phyloP scores from a whole-genome alignment of 2,329 filamentous ascomycete species.

The Colletotrichum navitas region DNA sequence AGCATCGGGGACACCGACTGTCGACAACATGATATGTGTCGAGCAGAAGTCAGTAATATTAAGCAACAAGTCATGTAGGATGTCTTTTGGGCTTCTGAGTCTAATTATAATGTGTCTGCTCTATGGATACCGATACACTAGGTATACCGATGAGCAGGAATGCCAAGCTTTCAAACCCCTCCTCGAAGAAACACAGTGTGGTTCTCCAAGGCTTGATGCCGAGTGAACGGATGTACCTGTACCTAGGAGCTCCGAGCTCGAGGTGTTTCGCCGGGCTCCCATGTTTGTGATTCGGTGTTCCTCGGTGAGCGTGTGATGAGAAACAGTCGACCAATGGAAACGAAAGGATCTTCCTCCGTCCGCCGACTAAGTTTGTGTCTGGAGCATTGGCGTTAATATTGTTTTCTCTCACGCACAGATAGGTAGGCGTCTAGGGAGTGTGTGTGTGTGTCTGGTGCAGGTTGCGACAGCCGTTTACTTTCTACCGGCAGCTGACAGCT shows the following conservation, averaged over 20 bases:
- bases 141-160: not conserved
- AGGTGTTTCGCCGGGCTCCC: not conserved
- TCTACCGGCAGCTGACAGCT: too few species aligned
- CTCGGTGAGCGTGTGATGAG: not conserved
- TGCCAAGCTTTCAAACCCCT: not conserved
- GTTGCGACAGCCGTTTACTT: too few species aligned
- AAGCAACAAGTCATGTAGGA: not conserved
- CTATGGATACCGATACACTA: not conserved
- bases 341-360: not conserved
- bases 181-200: not conserved
- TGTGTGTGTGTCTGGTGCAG: too few species aligned
- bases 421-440: too few species aligned
- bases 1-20: not conserved
- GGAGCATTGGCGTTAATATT: too few species aligned
- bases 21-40: constrained; percentile 5
- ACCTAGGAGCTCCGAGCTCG: constrained; percentile 23
- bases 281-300: not conserved
- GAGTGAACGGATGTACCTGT: not conserved
- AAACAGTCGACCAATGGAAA: constrained; percentile 1
- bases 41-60: not conserved
- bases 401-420: not conserved
- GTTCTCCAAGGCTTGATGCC: constrained; percentile 7
- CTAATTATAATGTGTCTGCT: not conserved
- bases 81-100: not conserved
- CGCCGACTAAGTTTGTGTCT: too few species aligned